Conservation (phyloP, 148 eudicot genomes). For the Selenicereus undatus region DNA sequence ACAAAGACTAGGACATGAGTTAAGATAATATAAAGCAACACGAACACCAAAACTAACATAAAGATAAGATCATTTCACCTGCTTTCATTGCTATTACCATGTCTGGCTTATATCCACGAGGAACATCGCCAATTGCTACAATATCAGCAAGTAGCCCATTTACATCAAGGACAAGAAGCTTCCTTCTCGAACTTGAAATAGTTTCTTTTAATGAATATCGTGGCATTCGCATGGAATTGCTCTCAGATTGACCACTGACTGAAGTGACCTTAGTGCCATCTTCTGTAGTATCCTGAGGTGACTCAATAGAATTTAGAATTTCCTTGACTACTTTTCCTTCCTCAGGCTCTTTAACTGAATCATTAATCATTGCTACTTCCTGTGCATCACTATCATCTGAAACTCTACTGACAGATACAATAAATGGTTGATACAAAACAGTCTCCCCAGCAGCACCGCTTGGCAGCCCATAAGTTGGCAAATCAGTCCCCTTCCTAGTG, state of each 20-base stretch:
- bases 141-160: constrained; percentile 81
- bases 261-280: constrained; percentile 14
- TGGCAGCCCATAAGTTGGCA: background rate
- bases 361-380: constrained; percentile 9
- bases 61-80: constrained; percentile 35
- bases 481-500: constrained; percentile 15
- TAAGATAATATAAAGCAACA: background rate
- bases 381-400: constrained; percentile 14
- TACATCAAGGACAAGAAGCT: constrained; percentile 85
- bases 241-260: constrained; percentile 5
- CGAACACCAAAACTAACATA: constrained; percentile 7
- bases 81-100: constrained; percentile 43
- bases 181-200: constrained; percentile 28
- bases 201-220: constrained; percentile 14
- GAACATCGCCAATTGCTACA: constrained; percentile 18
- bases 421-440: constrained; percentile 5
- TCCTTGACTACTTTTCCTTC: constrained; percentile 2
- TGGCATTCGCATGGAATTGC: constrained; percentile 14
- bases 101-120: constrained; percentile 39
- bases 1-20: constrained; percentile 13
- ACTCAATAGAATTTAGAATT: constrained; percentile 17
- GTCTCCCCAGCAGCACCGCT: constrained; percentile 11
- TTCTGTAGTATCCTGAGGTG: constrained; percentile 2
- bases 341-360: constrained; percentile 14
- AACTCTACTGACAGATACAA: constrained; percentile 5